Base-by-base conservation (phyloP, 1,284 basidiomycete species). In the Cutaneotrichosporon cavernicola region DNA sequence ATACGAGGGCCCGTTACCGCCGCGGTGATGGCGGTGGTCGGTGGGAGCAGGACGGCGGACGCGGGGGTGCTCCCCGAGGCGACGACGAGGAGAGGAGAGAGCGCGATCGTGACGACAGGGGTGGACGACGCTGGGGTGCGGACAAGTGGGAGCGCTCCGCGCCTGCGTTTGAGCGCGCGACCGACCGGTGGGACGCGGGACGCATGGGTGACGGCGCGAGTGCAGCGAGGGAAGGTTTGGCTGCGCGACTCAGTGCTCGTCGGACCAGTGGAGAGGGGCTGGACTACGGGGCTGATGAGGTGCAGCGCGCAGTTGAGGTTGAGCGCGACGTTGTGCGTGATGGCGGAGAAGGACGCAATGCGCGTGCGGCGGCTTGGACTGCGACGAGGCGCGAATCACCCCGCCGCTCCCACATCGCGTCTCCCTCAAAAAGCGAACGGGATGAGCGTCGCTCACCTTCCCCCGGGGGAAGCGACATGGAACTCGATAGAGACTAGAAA, bases 111-210 rank as follows among this genome's bases (percentile, higher is more conserved):
- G 57, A 58, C 46, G 40, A 21, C 31, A 30, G 46, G 10, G 40
- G 46, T 8, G 57, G 43, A 3, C 57, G 57, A 11, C 34, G 58
- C 2, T 43, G 62, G 22, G 63, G 38, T 16, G 60, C 63, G 13
- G 60, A 66, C 22, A 13, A 58, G 36, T 47, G 55, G 55, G 55
- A 56, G 6, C 55, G 55, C 14, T 10, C 55, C 18, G 56, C 56
- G 31, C 56, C 56, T 43, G 11, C 49, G 51, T 64, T 43, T 43
- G 64, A 60, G 69, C 66, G 71, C 22, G 36, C 36, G 22, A 67
- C 75, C 58, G 76, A 79, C 59, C 58, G 66, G 38, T 77, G 68
- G 66, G 64, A 71, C 65, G 62, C 70, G 55, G 65, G 64, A 32
- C 66, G 56, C 36, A 56, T 62, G 56, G 61, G 52, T 56, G 62